Evolutionary conservation across 2,329 filamentous ascomycete species (phyloP), one percentile per base, ranked within the genome.

Genomic region (Exutisphaerella laricina): DNA sequence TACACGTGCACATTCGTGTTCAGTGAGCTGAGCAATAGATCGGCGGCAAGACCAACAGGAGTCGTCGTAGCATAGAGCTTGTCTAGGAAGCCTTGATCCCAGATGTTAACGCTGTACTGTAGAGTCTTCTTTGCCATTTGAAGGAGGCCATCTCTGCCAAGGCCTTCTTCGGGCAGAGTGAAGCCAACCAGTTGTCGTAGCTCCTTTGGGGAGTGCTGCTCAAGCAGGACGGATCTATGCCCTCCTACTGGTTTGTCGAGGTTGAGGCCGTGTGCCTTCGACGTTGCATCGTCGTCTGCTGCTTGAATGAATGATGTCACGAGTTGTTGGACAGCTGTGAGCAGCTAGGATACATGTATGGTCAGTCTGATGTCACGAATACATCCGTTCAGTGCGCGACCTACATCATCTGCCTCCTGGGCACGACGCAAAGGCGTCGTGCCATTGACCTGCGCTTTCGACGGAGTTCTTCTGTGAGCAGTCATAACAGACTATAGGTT

Each of bases 1-100:
- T 88, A 97, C 48, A 97, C 87, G 64, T 97, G 92, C 12, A 89
- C 79, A 62, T 97, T 98, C 25, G 92, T 96, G 68, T 98, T 97
- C 32, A 98, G 70, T 1, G 85, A 78, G 0, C 86, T 82, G 18
- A 97, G 77, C 6, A 97, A 73, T 44, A 97, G 71, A 58, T 97
- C 92, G 2, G 88, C 84, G 12, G 84, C 80, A 0, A 97, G 76
- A 13, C 90, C 90, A 6, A 90, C 82, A 30, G 90, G 84, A 60
- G 92, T 92, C 28, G 87, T 94, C 51, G 83, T 84, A n/a, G 85
- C 80, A 65, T 96, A 97, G 13, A 97, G 73, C 69, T 98, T 97
- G 68, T 96, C 89, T 59, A 97, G 69, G 66, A 97, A 98, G 8
- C 90, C 90, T 66, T 95, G 89, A 59, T 94, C 85, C 86, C 89